phyloP scores from a whole-genome alignment of 208 protist species.

The Perkinsela sp. region DNA sequence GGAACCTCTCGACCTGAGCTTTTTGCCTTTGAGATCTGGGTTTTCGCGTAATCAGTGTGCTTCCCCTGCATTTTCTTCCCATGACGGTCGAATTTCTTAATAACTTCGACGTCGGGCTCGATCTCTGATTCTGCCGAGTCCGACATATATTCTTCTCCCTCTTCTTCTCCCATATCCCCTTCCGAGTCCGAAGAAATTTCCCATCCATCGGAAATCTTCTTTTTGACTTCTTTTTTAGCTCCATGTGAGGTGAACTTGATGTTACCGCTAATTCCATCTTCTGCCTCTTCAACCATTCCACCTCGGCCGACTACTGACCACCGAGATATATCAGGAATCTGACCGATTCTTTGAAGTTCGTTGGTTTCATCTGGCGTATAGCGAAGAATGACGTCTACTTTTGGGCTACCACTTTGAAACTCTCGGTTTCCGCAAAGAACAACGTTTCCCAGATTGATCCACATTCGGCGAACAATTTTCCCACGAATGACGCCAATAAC shows the following conservation, averaged over 20 bases:
- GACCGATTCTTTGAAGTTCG: slow-evolving; percentile 28
- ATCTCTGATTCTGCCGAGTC: neutral
- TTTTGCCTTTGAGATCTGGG: neutral
- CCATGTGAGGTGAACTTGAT: neutral
- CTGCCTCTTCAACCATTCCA: neutral
- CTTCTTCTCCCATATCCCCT: neutral
- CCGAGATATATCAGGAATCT: slow-evolving; percentile 48
- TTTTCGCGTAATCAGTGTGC: neutral
- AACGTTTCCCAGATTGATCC: slow-evolving; percentile 34
- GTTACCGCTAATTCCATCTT: neutral
- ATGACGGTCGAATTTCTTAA: neutral
- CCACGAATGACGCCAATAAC: slow-evolving; percentile 45
- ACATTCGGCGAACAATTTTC: slow-evolving; percentile 49
- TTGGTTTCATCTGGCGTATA: slow-evolving; percentile 31
- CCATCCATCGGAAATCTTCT: neutral
- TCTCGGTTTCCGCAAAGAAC: slow-evolving; percentile 36
- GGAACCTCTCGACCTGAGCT: neutral
- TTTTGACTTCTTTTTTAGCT: neutral
- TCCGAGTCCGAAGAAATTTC: neutral
- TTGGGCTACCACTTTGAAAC: slow-evolving; percentile 31
- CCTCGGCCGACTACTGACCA: slow-evolving; percentile 2
- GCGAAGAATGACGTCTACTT: slow-evolving; percentile 49
- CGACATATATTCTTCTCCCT: neutral
- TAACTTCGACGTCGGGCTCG: neutral
- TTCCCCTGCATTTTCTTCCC: neutral